Evolutionary conservation across 1,139 yeast genomes (phyloP), one percentile per base, ranked within the genome.

Genomic region (Candida buenavistaensis): DNA sequence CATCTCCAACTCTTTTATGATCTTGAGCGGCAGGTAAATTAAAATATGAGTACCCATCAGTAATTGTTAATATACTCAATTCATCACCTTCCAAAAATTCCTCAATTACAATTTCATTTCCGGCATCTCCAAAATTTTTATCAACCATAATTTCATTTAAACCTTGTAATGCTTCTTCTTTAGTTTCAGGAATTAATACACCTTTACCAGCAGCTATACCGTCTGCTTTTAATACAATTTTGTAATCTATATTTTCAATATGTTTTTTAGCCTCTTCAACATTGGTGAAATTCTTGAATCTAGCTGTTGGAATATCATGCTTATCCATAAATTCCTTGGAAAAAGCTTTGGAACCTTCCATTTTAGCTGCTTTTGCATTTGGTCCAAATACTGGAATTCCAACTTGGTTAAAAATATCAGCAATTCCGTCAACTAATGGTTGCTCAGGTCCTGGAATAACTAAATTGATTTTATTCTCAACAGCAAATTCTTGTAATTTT

Each of bases 151-250:
- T 82, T 56, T 84, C 89, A 48, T 83, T 78, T 51, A 94, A 73
- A 9, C 96, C 97, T 23, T 70, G 80, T 43, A 78, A 65, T 3
- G 97, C 97, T 66, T 92, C 97, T 48, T 83, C 79, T 50, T 80
- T 84, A 38, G 80, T 74, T 39, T 80, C 75, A 36, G 99, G 98
- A 51, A 94, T 89, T 59, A 94, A 69, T 19, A 94, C 99, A 49
- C 99, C 99, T 63, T 94, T 94, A 45, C 99, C 99, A 22, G 96
- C 98, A 38, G 99, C 99, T 47, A 94, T 79, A 37, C 99, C 99
- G 36, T 94, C 92, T 9, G 98, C 98, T 68, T 94, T 94, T 59
- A 94, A 81, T 27, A 94, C 99, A 33, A 94, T 81, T 46, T 82
- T 78, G 61, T 85, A 85, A 57, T 82, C 77, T 29, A 82, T 75